Conservation (phyloP, 345 rosid genomes). For the Eucalyptus urophylla region DNA sequence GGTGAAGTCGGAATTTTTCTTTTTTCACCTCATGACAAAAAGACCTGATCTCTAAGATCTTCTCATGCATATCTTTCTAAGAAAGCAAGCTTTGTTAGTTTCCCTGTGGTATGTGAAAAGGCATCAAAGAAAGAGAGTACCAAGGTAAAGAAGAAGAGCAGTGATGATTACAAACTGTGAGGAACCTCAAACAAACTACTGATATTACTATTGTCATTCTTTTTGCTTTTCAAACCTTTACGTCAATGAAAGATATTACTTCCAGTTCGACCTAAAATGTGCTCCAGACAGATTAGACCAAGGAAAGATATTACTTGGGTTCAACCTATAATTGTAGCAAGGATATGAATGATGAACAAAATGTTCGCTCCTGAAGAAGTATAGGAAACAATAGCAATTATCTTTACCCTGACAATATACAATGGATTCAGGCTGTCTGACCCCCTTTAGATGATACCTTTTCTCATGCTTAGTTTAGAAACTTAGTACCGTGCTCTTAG, state of each 20-base stretch:
- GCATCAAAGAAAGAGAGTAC: neutral
- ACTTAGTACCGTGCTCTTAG: neutral
- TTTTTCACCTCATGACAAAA: neutral
- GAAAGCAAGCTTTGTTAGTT: neutral
- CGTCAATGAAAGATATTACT: neutral
- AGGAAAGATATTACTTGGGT: neutral
- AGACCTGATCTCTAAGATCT: neutral
- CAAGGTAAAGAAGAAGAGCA: neutral
- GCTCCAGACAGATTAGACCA: neutral
- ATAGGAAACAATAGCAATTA: neutral
- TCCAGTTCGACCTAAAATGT: neutral
- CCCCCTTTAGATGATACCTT: neutral
- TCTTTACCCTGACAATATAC: neutral
- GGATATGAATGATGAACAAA: neutral
- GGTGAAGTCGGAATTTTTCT: neutral
- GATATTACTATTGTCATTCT: neutral
- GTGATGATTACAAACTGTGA: neutral
- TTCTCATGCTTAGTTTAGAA: neutral
- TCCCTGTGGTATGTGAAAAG: neutral
- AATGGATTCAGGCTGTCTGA: neutral
- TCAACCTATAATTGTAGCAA: neutral
- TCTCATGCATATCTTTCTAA: neutral
- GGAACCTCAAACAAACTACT: neutral
- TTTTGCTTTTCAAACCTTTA: neutral
- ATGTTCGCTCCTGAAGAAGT: neutral